Conservation (phyloP, 164 flowering plant genomes). For the Santalum album region DNA sequence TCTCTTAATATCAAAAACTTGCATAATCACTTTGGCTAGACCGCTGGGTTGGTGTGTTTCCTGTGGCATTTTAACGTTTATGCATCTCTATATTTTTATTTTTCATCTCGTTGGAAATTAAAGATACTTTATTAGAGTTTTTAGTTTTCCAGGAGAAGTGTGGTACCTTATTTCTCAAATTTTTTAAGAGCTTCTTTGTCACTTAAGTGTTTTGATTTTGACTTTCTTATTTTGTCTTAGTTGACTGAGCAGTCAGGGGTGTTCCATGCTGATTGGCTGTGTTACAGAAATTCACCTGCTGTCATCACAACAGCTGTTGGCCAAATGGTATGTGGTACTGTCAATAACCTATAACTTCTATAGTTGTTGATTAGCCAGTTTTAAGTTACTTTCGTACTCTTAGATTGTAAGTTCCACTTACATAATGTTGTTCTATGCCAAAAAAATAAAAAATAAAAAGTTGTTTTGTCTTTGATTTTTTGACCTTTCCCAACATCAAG, state of each 20-base stretch:
- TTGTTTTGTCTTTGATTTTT: not conserved
- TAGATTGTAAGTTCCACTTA: not conserved
- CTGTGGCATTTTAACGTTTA: too few relatives aligned
- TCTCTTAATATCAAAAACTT: too few relatives aligned
- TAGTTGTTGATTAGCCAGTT: not conserved
- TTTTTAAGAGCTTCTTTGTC: not conserved
- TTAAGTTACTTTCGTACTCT: not conserved
- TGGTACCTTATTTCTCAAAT: not conserved
- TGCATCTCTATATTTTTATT: too few relatives aligned
- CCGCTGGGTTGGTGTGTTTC: too few relatives aligned
- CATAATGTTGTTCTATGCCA: not conserved
- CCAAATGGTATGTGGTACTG: slow-evolving; percentile 47
- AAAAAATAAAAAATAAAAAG: too few relatives aligned
- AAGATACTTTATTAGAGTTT: not conserved
- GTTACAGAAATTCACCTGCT: slow-evolving; percentile 36
- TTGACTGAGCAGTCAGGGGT: slow-evolving; percentile 59
- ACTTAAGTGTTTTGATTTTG: not conserved
- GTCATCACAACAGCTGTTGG: slow-evolving; percentile 65
- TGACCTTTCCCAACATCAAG: too few relatives aligned
- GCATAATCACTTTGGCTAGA: too few relatives aligned
- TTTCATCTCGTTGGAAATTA: too few relatives aligned
- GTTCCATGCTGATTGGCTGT: slow-evolving; percentile 38
- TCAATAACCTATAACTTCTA: not conserved
- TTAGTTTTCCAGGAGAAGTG: not conserved
- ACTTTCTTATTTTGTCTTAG: slow-evolving; percentile 18